Percentiles rank a stretch among this genome's conserved stretches.
These are phyloP conservation scores for Thyridium curvatum DNA, from an alignment of 2,329 filamentous ascomycete genomes.

Conservation along the genomic window DNA sequence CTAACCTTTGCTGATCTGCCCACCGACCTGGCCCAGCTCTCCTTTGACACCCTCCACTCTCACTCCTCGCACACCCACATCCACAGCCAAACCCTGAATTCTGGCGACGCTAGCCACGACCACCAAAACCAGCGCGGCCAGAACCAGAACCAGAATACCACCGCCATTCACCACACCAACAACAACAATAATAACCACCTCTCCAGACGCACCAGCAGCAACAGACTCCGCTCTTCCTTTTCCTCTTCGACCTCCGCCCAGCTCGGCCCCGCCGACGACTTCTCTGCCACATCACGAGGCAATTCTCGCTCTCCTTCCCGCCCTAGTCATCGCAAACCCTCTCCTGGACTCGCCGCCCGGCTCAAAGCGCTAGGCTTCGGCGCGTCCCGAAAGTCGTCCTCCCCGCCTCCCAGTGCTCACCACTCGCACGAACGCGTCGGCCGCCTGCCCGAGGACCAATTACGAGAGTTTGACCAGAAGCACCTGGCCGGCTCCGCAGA, in stretches of 20 bases:
- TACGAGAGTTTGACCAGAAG: conserved; percentile 62
- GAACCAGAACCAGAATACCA: conserved; percentile 12
- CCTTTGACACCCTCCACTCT: conserved; percentile 15
- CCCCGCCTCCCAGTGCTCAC: conserved; percentile 22
- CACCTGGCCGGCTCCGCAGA: conserved; percentile 50
- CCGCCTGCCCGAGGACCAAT: conserved; percentile 63
- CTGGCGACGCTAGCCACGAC: too few relatives aligned
- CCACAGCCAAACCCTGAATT: conserved; percentile 7
- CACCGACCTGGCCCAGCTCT: conserved; percentile 31
- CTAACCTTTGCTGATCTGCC: conserved; percentile 35
- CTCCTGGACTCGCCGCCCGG: conserved; percentile 58
- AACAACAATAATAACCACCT: conserved; percentile 10
- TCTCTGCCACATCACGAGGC: background rate
- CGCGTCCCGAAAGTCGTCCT: conserved; percentile 27
- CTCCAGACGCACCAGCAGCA: conserved; percentile 1
- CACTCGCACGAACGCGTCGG: conserved; percentile 46
- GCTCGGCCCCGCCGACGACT: conserved; percentile 2
- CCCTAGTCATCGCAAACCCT: conserved; percentile 40
- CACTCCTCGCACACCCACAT: conserved; percentile 11
- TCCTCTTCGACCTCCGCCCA: conserved; percentile 15
- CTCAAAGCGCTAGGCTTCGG: conserved; percentile 60
- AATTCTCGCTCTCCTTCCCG: conserved; percentile 9
- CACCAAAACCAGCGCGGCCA: too few relatives aligned
- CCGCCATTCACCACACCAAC: conserved; percentile 12
- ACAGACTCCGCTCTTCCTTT: conserved; percentile 4